Percentiles rank a stretch among this genome's conserved stretches.
Conservation (phyloP, 352 stramenopile species). For the Blastocystis sp. region DNA sequence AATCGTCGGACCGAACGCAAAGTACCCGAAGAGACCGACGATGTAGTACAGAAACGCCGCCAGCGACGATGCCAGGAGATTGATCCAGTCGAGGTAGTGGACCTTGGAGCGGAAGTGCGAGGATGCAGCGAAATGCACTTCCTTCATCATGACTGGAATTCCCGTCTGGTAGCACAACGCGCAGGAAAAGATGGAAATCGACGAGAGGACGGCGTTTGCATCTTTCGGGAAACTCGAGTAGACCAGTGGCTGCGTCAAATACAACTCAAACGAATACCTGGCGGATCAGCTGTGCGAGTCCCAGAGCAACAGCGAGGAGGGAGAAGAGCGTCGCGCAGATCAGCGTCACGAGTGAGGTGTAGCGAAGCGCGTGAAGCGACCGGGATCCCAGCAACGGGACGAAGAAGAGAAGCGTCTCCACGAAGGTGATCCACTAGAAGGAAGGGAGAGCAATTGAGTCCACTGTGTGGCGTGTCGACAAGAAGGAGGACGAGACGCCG, state of each 20-base stretch:
- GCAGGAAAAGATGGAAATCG: constrained; percentile 22
- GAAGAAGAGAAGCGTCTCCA: constrained; percentile 2
- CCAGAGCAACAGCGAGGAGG: not conserved
- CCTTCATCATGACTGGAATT: constrained; percentile 34
- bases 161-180: constrained; percentile 40
- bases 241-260: not conserved
- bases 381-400: constrained; percentile 1
- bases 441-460: not conserved
- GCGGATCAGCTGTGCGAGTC: not conserved
- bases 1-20: not conserved
- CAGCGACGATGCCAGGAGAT: not conserved
- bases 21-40: constrained; percentile 12
- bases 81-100: not conserved
- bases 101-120: not conserved
- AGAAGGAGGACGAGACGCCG: not conserved
- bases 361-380: constrained; percentile 16
- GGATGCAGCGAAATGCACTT: not conserved
- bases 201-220: not conserved
- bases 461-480: not conserved
- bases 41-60: constrained; percentile 41
- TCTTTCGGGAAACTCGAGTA: not conserved
- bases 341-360: constrained; percentile 14
- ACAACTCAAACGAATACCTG: not conserved
- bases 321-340: constrained; percentile 9
- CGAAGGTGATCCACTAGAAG: not conserved